These are phyloP conservation scores for Cordyceps sp. DNA, from an alignment of 2,329 filamentous ascomycete species.

Conservation along the genomic window DNA sequence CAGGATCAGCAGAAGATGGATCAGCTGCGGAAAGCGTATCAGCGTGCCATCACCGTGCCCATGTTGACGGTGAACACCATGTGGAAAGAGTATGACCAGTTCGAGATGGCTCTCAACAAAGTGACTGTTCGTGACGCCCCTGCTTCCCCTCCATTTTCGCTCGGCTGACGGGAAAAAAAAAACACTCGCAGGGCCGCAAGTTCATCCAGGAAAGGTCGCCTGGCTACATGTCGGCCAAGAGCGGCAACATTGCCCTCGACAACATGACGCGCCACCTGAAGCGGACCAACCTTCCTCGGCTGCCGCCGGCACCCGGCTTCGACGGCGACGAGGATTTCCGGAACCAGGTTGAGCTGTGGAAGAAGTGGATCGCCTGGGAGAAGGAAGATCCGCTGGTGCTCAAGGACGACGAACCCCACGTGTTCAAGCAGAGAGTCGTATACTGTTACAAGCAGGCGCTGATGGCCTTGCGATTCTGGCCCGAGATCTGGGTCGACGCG, in stretches of 20 bases:
- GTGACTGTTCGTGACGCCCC: conserved; percentile 46
- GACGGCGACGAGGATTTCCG: conserved; percentile 74
- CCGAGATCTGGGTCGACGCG: conserved; percentile 89
- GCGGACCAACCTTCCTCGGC: conserved; percentile 59
- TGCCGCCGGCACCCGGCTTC: conserved; percentile 74
- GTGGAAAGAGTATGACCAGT: conserved; percentile 97
- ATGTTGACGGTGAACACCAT: conserved; percentile 67
- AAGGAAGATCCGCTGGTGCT: conserved; percentile 82
- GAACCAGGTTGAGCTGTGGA: conserved; percentile 78
- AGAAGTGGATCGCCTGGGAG: conserved; percentile 89
- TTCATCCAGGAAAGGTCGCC: conserved; percentile 87
- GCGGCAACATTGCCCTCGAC: conserved; percentile 76
- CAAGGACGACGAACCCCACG: conserved; percentile 60
- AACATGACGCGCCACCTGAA: conserved; percentile 66
- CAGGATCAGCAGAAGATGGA: conserved; percentile 99
- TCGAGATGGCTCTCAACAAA: conserved; percentile 89
- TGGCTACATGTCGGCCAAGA: conserved; percentile 89
- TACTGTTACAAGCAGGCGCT: conserved; percentile 89
- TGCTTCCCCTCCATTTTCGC: conserved; percentile 1
- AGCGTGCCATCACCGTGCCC: conserved; percentile 74
- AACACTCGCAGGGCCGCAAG: conserved; percentile 58
- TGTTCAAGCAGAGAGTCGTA: conserved; percentile 63
- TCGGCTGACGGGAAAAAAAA: conserved; percentile 5
- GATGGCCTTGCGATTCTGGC: conserved; percentile 88
- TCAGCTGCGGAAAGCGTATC: conserved; percentile 76